Evolutionary conservation across 768 basidiomycete species (phyloP), one percentile per base, ranked within the genome.

Genomic region (Pulveroboletus sp.): DNA sequence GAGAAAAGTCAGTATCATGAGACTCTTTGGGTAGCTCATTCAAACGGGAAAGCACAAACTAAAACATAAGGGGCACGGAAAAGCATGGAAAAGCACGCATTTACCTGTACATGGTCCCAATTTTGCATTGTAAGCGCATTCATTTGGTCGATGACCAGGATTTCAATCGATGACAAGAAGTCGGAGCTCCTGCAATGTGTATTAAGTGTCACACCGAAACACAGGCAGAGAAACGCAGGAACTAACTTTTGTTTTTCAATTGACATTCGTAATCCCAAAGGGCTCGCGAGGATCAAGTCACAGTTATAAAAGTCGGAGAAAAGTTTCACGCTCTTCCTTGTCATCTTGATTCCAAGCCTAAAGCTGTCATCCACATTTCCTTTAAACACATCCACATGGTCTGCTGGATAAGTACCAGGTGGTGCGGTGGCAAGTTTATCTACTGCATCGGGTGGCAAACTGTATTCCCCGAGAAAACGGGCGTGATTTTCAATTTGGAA

Each of bases 301-400:
- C 87, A 89, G 9, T 82, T 78, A 64, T 94, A 97, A 65, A 95
- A 95, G 53, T 90, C 89, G 3, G 87, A 76, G 63, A 94, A 97
- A 65, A 97, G 73, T 68, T 93, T 97, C 36, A 97, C 80, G 45
- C 82, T 92, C 71, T 94, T 97, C 63, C 84, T 75, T 9, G 94
- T 98, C 64, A 98, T 67, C 72, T 98, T 98, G 53, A 97, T 69
- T 1, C 97, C 97, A 27, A 97, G 74, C 52, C 93, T 74, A 66
- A 99, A 98, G 58, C 84, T 90, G 64, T 99, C 97, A 61, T 99
- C 97, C 24, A 94, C 79, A 62, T 99, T 99, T n/a, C 97, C 97
- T 57, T 82, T 81, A 77, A 98, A 97, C 45, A 81, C 94, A 56
- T 92, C 90, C 10, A 95, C 80, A 61, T 99, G 95, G 61, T 98